Percentiles rank a stretch among this genome's conserved stretches.
phyloP scores from a whole-genome alignment of 106 monocot species.

The Narthecium ossifragum region DNA sequence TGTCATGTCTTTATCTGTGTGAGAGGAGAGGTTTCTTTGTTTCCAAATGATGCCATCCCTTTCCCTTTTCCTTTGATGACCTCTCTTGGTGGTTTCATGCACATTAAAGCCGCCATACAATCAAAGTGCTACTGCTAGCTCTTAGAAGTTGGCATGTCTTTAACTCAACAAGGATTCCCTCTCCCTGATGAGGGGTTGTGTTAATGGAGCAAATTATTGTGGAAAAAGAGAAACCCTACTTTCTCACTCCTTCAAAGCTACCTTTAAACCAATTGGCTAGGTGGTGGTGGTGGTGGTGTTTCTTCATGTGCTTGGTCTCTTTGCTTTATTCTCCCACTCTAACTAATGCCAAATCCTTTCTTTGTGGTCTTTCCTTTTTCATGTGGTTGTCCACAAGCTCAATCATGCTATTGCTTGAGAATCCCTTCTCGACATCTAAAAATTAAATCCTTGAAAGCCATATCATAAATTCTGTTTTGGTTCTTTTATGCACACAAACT shows the following conservation, averaged over 20 bases:
- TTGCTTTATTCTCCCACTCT: slow-evolving; percentile 1
- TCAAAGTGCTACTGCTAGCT: neutral
- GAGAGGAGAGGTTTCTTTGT: neutral
- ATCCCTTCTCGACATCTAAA: neutral
- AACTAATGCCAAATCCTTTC: neutral
- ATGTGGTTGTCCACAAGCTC: neutral
- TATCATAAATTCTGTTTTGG: neutral
- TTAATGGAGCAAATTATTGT: neutral
- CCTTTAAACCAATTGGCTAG: neutral
- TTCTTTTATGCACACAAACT: neutral
- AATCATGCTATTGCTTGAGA: neutral
- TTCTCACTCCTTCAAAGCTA: slow-evolving; percentile 1
- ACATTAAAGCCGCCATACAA: neutral
- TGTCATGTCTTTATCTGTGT: too few species aligned
- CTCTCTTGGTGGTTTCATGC: neutral
- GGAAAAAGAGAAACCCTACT: neutral
- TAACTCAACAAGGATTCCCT: neutral
- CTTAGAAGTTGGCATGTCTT: neutral
- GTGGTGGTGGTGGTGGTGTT: neutral
- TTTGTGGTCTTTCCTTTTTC: neutral
- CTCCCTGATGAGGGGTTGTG: neutral
- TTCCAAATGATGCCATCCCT: too few species aligned
- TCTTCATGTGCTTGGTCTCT: slow-evolving; percentile 1
- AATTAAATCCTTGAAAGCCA: neutral
- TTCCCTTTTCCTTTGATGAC: neutral